phyloP scores from a whole-genome alignment of 495 filamentous ascomycete species.

The Aspergillus steynii region DNA sequence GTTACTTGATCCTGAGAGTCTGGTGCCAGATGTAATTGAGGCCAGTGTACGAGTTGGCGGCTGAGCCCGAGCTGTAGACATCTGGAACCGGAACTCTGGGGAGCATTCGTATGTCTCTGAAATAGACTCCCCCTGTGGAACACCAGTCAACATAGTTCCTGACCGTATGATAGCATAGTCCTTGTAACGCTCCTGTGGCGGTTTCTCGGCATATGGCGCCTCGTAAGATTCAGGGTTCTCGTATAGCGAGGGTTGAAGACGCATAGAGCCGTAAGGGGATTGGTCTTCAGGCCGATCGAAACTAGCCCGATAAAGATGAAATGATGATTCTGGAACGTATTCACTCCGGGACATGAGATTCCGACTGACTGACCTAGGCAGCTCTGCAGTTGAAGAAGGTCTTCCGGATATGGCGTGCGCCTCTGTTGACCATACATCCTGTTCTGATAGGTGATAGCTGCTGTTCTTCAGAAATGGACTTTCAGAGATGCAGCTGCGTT shows the following conservation, averaged over 20 bases:
- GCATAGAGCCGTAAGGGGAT: slow-evolving; percentile 22
- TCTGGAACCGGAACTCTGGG: not conserved
- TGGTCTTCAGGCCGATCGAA: slow-evolving; percentile 21
- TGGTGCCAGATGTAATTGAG: not conserved
- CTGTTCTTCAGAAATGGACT: slow-evolving; percentile 18
- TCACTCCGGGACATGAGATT: not conserved
- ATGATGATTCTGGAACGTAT: slow-evolving; percentile 11
- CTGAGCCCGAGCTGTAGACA: not conserved
- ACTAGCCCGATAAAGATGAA: slow-evolving; percentile 20
- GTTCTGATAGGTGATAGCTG: not conserved
- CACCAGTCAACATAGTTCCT: not conserved
- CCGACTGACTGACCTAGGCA: not conserved
- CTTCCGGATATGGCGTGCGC: slow-evolving; percentile 2
- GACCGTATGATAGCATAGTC: not conserved
- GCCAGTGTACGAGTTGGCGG: not conserved
- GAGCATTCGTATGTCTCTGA: not conserved
- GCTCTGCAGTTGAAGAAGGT: not conserved
- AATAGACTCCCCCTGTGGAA: not conserved
- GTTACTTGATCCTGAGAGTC: not conserved
- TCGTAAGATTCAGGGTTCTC: slow-evolving; percentile 13
- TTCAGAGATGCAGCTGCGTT: slow-evolving; percentile 9
- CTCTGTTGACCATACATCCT: slow-evolving; percentile 5
- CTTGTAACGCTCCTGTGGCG: not conserved
- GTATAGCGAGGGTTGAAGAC: slow-evolving; percentile 7
- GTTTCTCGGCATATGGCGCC: slow-evolving; percentile 6